Base-by-base conservation (phyloP, 1,139 yeast species). In the Yamadazyma diddensiae region DNA sequence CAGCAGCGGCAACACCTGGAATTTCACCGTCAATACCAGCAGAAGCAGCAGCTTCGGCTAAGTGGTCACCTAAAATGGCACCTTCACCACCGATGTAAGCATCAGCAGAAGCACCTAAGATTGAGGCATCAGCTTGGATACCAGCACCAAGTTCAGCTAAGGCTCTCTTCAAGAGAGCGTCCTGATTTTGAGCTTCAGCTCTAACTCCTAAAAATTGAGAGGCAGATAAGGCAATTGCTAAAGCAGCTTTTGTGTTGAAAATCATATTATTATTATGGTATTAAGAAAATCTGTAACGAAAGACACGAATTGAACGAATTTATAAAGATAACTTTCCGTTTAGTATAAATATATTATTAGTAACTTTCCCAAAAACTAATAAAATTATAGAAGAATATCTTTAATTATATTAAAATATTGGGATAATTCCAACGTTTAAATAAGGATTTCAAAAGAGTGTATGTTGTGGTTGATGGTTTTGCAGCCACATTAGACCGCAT, bases 161-260 rank as follows among this genome's bases (percentile, higher is more conserved):
- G 28, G 37, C 42, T 40, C 52, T 46, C 39, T 49, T 47, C 24
- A 41, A 31, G 26, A 42, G 15, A 22, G 29, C 34, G 5, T 24
- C 31, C 12, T 33, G 23, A 4, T 21, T 4, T 31, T 39, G 23
- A 4, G 24, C 5, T 31, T 39, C 36, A 28, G 50, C 53, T 19
- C 26, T 31, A 15, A 34, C 43, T 24, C 40, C 43, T 25, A 46
- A 43, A 23, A 47, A 45, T 22, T 34, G 34, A 10, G 49, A 32
- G 28, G 50, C 38, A 27, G 50, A 33, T 27, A 48, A 36, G 24
- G 52, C 52, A 24, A 47, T 33, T 17, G 49, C 21, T 21, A 48
- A 27, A 15, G 49, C 37, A 24, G 43, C 37, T 26, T 44, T 31
- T 29, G 33, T 44, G 15, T 47, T 33, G 26, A 48, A 46, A 19